phyloP scores from a whole-genome alignment of 192 early-diverging fungal genomes.

The Linnemannia schmuckeri region DNA sequence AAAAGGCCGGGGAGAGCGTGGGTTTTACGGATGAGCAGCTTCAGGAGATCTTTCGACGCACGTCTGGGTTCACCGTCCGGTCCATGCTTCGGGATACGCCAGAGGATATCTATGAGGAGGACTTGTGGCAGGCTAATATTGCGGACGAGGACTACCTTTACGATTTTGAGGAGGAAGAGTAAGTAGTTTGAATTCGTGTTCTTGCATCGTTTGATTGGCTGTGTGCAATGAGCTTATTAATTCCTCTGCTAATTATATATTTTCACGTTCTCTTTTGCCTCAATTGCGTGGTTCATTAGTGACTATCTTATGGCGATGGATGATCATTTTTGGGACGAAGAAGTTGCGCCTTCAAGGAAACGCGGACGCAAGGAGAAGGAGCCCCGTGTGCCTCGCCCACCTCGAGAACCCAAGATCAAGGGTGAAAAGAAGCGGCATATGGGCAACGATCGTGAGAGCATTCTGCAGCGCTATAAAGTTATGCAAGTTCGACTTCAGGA shows the following conservation, averaged over 20 bases:
- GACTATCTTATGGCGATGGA: constrained; percentile 84
- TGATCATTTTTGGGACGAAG: constrained; percentile 87
- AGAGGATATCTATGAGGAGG: constrained; percentile 78
- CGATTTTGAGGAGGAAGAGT: constrained; percentile 87
- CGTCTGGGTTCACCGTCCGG: constrained; percentile 87
- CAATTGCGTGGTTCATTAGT: constrained; percentile 48
- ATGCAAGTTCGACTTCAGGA: constrained; percentile 92
- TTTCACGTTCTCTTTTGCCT: neutral
- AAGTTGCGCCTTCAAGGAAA: constrained; percentile 61
- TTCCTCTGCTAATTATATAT: constrained; percentile 8
- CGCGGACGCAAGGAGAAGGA: constrained; percentile 59
- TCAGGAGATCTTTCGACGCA: constrained; percentile 92
- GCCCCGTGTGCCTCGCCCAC: constrained; percentile 57
- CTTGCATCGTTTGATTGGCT: neutral
- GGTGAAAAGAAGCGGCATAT: constrained; percentile 23
- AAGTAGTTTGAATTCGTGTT: constrained; percentile 34
- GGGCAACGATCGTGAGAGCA: constrained; percentile 70
- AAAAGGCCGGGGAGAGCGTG: constrained; percentile 41
- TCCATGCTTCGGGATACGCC: constrained; percentile 68
- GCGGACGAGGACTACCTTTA: constrained; percentile 75
- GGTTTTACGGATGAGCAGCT: constrained; percentile 82
- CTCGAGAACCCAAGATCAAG: constrained; percentile 56
- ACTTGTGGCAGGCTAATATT: constrained; percentile 84
- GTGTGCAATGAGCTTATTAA: neutral
- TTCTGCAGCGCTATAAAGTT: constrained; percentile 86